A percentile compares a stretch with the other conserved stretches of the same genome.
Evolutionary conservation across 2,329 filamentous ascomycete genomes (phyloP).

Genomic region (Nemania sp.): DNA sequence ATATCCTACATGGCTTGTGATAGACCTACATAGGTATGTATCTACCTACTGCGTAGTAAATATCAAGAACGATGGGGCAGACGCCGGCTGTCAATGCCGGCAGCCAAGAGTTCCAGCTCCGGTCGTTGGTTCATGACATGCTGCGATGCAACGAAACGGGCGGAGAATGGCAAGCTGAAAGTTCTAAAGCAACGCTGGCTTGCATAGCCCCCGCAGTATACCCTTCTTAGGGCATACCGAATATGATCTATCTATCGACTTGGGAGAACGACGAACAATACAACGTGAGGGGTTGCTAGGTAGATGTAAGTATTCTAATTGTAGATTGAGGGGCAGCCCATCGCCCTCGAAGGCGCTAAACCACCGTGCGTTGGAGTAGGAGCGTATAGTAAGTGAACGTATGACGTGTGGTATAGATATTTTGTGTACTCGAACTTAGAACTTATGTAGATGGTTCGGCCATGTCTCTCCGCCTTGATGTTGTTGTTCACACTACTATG

Average conservation of each 20-base stretch:
- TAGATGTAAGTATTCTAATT: background rate
- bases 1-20: background rate
- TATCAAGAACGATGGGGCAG: background rate
- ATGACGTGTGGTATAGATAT: slow-evolving; percentile 5
- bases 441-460: slow-evolving; percentile 1
- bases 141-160: slow-evolving; percentile 18
- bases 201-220: slow-evolving; percentile 25
- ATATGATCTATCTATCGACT: background rate
- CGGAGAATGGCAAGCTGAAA: slow-evolving; percentile 30
- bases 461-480: background rate
- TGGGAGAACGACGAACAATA: background rate
- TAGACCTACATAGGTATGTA: background rate
- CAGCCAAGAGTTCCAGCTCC: background rate
- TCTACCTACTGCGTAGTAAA: background rate
- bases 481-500: background rate
- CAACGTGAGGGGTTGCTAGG: background rate
- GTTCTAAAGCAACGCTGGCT: background rate
- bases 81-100: background rate
- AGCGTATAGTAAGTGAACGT: background rate
- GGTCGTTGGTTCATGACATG: background rate
- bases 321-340: slow-evolving; percentile 10
- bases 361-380: background rate
- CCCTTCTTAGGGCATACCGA: background rate
- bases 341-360: background rate
- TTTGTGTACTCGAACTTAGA: slow-evolving; percentile 1